Base-by-base conservation (phyloP, 331 rosid species). In the Dryas integrifolia region DNA sequence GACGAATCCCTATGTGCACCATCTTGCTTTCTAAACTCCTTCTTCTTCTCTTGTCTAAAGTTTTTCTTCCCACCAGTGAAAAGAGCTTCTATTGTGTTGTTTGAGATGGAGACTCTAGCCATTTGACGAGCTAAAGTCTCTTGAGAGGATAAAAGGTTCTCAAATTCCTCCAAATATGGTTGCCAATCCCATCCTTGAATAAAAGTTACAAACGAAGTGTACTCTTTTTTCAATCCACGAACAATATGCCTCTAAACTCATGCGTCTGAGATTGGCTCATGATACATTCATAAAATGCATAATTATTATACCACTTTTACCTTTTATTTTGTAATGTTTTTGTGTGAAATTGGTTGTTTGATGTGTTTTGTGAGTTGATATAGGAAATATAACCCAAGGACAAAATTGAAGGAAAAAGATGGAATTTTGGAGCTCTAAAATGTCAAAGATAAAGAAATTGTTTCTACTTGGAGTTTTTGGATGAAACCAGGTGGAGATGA, bases 141-240 rank as follows among this genome's bases (percentile, higher is more conserved):
- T 30, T 64, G 57, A 41, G 69, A 63, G 18, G 53, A 16, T 7
- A 50, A 10, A 0, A 74, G n/a, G 11, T 74, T 74, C 13, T 65
- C 72, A 11, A 73, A 62, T 12, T 73, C 77, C 8, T 14, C 53
- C n/a, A 62, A 45, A 0, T 48, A 48, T 9, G 70, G 72, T 41
- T 52, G 46, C 0, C 0, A 0, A 30, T 16, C 49, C 62, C 43
- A 65, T 0, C 70, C 70, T 65, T 65, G 56, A 12, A 46, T 65
- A 5, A 18, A 46, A 2, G 56, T 65, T 0, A 65, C 55, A 24
- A 65, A 64, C 9, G 38, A 9, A 64, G 40, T 16, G 52, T 44
- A 9, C 52, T 64, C 69, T 18, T 64, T 64, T 44, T 8, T 44
- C 16, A 40, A 11, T 9, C 18, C 18, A 7, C 30, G 30, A 7